Evolutionary conservation across 73 alveolate species (phyloP), one percentile per base, ranked within the genome.

Genomic region (Uronychia setigera): DNA sequence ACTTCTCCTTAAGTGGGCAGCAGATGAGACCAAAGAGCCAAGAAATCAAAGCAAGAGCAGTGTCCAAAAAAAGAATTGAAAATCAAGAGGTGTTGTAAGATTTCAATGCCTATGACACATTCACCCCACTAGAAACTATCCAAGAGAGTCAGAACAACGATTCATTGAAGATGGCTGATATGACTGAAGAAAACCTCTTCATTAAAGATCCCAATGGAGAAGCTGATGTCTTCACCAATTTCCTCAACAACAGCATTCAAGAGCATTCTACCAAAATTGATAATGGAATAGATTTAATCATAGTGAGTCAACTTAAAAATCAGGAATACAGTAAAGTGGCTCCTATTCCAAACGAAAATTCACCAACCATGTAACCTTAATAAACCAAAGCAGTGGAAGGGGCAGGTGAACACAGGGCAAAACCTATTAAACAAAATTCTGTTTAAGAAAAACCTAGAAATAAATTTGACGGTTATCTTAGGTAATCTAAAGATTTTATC

Each of bases 21-120:
- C 67, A 46, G 67, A 46, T 46, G 67, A 5, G 67, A 19, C 67
- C 67, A 46, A 46, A 46, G 67, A 46, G 67, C 67, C 67, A 46
- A 19, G 67, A 46, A 46, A 19, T 19, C 5, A 46, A 46, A 19
- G 67, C 67, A 46, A 46, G 67, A 46, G 67, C 67, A 11, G 5
- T 19, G 19, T 46, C 67, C 67, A 19, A 19, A 46, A 19, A 11
- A 46, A 19, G n/a, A n/a, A n/a, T n/a, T n/a, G n/a, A n/a, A n/a
- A n/a, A n/a, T n/a, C 5, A 46, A 19, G 67, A 46, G 67, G 67
- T 11, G n/a, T 46, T 46, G 67, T 5, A 46, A 46, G 67, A 46
- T n/a, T n/a, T n/a, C n/a, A n/a, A n/a, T n/a, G n/a, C n/a, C n/a
- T n/a, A n/a, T 5, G 67, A 46, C 67, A 19, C 19, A 46, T 46